Base-by-base conservation (phyloP, 2,329 filamentous ascomycete species). In the Neopestalotiopsis clavispora region DNA sequence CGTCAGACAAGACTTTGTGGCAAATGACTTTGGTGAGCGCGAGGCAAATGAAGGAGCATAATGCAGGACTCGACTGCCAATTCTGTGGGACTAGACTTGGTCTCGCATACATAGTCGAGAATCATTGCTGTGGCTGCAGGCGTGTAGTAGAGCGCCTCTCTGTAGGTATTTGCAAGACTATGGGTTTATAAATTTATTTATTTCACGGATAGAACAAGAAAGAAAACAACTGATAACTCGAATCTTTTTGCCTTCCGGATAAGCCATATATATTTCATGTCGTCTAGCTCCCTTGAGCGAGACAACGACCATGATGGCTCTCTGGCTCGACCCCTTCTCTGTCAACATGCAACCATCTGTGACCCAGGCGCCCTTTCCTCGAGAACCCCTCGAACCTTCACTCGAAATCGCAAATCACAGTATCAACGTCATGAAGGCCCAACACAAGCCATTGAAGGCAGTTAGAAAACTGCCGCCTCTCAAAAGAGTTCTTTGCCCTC, bases 291-390 rank as follows among this genome's bases (percentile, higher is more conserved):
- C 40, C 40, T 45, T 45, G 40, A 4, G 40, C 40, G 13, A 49
- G 14, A 49, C 42, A 49, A 49, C 42, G 42, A 49, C 42, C 42
- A 49, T 13, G 42, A 49, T 49, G 42, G 42, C 42, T 49, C 56
- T 58, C 56, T 62, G 59, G 12, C 59, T 62, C 59, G 59, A 62
- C 30, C 59, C 59, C 59, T 34, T 62, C 13, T 62, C 59, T n/a
- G n/a, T 62, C 59, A 62, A 62, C 59, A 62, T 2, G n/a, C 59
- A 62, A 62, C 59, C 3, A 23, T 62, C 59, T 30, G 28, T 62
- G 32, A 62, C 34, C 59, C 59, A 62, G 59, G 30, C 59, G 59
- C 59, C 59, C 59, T 30, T 62, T 62, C 30, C 30, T 62, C 59
- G 34, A 62, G 59, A 62, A 62, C 59, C 59, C 59, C 59, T 40